Evolutionary conservation across 2,329 filamentous ascomycete species (phyloP).

Genomic region (Elsinoe perseae): DNA sequence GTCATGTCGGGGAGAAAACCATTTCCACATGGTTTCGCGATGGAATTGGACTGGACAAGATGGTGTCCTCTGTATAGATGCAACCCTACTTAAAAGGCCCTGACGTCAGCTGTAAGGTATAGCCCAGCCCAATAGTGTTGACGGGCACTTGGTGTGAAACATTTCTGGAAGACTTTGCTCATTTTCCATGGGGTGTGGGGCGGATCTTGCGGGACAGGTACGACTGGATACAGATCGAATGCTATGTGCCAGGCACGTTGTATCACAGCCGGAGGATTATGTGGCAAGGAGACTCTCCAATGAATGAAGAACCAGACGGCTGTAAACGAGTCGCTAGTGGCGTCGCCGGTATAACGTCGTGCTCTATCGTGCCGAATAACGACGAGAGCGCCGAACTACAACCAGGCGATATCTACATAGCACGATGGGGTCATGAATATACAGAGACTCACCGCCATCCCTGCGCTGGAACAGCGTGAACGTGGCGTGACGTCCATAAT

Average conservation of each 20-base stretch:
- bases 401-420: background rate
- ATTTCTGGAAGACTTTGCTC: background rate
- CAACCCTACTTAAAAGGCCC: no score
- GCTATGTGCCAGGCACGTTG: background rate
- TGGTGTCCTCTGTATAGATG: no score
- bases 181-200: background rate
- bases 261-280: background rate
- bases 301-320: background rate
- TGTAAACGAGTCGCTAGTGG: background rate
- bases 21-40: no score
- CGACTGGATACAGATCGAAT: background rate
- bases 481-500: no score
- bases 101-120: background rate
- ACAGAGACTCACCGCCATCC: no score
- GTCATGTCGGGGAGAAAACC: background rate
- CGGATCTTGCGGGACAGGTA: background rate
- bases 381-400: background rate
- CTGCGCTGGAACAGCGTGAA: no score
- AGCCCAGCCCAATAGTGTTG: background rate
- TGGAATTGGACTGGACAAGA: no score
- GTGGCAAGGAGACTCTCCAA: background rate
- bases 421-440: no score
- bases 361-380: background rate
- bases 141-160: background rate
- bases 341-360: background rate